These are phyloP conservation scores for Zopfia rhizophila DNA, from an alignment of 2,329 filamentous ascomycete genomes.

Conservation along the genomic window DNA sequence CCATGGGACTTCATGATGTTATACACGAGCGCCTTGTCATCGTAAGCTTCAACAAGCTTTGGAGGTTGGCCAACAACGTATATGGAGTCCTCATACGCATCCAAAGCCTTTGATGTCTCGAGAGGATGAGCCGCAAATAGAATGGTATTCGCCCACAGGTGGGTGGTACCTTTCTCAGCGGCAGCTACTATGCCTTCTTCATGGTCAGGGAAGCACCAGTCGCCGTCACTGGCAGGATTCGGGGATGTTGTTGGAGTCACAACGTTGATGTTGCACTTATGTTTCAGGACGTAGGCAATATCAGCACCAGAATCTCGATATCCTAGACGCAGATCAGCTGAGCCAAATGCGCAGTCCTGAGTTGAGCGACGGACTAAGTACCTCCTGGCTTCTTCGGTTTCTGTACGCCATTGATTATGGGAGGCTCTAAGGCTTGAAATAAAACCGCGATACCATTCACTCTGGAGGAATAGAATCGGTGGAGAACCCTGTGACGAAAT, in stretches of 20 bases:
- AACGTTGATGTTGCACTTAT: constrained; percentile 41
- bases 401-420: constrained; percentile 58
- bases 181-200: constrained; percentile 96
- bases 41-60: constrained; percentile 59
- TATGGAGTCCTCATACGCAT: constrained; percentile 41
- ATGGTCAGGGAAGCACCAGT: constrained; percentile 88
- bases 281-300: constrained; percentile 56
- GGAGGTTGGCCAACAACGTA: constrained; percentile 60
- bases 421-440: constrained; percentile 60
- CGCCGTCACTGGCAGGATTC: constrained; percentile 73
- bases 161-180: constrained; percentile 79
- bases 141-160: constrained; percentile 64
- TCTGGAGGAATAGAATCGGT: too few relatives aligned
- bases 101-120: constrained; percentile 53
- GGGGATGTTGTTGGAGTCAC: constrained; percentile 45
- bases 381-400: constrained; percentile 63
- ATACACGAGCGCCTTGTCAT: constrained; percentile 64
- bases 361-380: constrained; percentile 21
- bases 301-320: constrained; percentile 62
- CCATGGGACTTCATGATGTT: constrained; percentile 51
- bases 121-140: constrained; percentile 61
- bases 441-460: constrained; percentile 55
- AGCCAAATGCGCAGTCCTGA: not conserved
- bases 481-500: too few relatives aligned
- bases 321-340: constrained; percentile 41